Evolutionary conservation across 2,329 filamentous ascomycete genomes (phyloP).

Genomic region (Stylonectria norvegica): DNA sequence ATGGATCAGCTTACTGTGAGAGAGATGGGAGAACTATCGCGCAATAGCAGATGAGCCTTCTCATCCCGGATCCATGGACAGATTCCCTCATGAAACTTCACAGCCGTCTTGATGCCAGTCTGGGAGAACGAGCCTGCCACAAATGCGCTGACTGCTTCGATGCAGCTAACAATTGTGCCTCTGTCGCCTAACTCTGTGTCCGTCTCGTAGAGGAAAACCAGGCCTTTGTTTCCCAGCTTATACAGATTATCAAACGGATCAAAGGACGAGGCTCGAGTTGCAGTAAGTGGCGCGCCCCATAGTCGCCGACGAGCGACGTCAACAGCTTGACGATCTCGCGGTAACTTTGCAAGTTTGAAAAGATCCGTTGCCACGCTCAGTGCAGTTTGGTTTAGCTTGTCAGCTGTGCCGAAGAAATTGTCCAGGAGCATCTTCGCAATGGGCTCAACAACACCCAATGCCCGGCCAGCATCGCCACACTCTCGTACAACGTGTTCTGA

Average conservation of each 20-base stretch:
- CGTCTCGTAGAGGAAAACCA: constrained; percentile 53
- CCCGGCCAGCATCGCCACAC: constrained; percentile 64
- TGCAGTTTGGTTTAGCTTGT: constrained; percentile 22
- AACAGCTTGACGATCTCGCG: constrained; percentile 58
- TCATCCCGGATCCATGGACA: constrained; percentile 62
- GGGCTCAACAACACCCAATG: constrained; percentile 67
- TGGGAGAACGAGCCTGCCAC: constrained; percentile 46
- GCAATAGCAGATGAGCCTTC: constrained; percentile 40
- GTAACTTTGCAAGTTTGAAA: constrained; percentile 48
- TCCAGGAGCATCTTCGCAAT: constrained; percentile 56
- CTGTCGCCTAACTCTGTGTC: constrained; percentile 38
- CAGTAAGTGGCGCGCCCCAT: constrained; percentile 46
- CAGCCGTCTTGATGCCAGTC: constrained; percentile 54
- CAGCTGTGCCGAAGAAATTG: constrained; percentile 17
- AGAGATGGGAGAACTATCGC: constrained; percentile 38
- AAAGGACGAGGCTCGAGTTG: constrained; percentile 41
- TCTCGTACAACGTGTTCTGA: constrained; percentile 56
- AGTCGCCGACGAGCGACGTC: constrained; percentile 64
- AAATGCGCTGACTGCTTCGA: constrained; percentile 53
- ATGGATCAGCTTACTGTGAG: constrained; percentile 42
- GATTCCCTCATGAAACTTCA: constrained; percentile 60
- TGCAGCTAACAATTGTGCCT: constrained; percentile 41
- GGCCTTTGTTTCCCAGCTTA: constrained; percentile 50
- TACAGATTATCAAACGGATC: constrained; percentile 68
- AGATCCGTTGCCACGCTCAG: constrained; percentile 41